Evolutionary conservation across 2,329 filamentous ascomycete species (phyloP), one percentile per base, ranked within the genome.

Genomic region (Penicillium crustosum): DNA sequence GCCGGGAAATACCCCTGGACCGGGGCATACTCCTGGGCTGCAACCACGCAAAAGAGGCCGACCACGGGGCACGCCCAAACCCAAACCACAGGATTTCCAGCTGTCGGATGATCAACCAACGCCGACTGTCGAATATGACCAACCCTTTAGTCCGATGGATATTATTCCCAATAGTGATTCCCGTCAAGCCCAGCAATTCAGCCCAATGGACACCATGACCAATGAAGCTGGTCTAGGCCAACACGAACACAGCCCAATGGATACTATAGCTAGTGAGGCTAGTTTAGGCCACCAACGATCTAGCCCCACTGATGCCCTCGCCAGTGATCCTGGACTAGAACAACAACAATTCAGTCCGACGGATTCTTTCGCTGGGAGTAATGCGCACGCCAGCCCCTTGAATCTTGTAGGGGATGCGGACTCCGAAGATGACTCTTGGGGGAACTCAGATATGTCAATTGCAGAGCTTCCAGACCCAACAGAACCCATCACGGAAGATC

Each of bases 21-120:
- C 71, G 17, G 70, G 68, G 2, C 58, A 66, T 36, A 66, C 64
- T 3, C 69, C 69, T 13, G 67, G 66, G 3, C 12, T 13, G 10
- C 31, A 67, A 42, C 77, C 75, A 57, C 66, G 69, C 58, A 71
- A 69, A 58, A 66, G 71, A 56, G 76, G 75, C 9, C 70, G 75
- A 52, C 75, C 75, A 41, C 71, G 72, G 57, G 64, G 66, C n/a
- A 58, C 69, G 6, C 69, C 66, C 10, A 66, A 57, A 6, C 55
- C 60, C 7, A 51, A 45, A 31, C 9, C 19, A n/a, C 61, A 57
- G 33, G 63, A 61, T 29, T 60, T 65, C 17, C 47, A 57, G 9
- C 36, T 68, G 19, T 60, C 53, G 39, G 64, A 61, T 13, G 64
- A 68, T 43, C 58, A 58, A 39, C 49, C 59, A 44, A 62, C 60